Evolutionary conservation across 2,329 filamentous ascomycete genomes (phyloP), one percentile per base, ranked within the genome.

Genomic region (Alternaria postmessia): DNA sequence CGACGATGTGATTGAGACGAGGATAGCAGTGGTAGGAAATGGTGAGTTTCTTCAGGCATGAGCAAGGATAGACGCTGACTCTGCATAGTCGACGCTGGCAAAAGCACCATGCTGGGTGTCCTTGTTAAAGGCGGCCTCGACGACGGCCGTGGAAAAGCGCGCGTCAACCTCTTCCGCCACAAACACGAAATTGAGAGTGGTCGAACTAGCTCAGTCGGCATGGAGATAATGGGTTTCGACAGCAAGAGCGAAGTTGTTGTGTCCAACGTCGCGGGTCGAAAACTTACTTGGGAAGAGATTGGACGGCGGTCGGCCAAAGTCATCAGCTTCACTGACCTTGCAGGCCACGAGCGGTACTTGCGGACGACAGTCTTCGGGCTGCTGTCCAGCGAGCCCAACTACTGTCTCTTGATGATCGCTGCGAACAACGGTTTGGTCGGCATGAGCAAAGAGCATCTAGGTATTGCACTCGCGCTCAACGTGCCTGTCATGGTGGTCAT

Each of bases 141-240:
- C 72, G 95, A 99, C 79, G 95, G 95, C 16, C 87, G 95, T 74
- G 95, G 95, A 12, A 94, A 92, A 78, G 94, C 95, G 46, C 90
- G 95, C 63, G 92, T 99, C 52, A 98, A 97, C 67, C 88, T 99
- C 12, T 99, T 99, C 81, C 88, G 95, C 16, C 95, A 99, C 79
- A 98, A 99, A 80, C 95, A 99, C 74, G 95, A 99, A 80, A 91
- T 98, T 41, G 95, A 99, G 80, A 95, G 92, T 47, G 95, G 95
- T 1, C 87, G 95, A 66, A 99, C 95, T 9, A 97, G 93, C 75
- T 97, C 94, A 0, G 95, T 99, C 0, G 94, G 95, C 42, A 96
- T 98, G 94, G 95, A 99, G 79, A 98, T 71, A 63, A 93, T 98
- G 90, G 95, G 95, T 2, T 99, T 97, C 70, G 93, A 98, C 78